These are phyloP conservation scores for Trichomonascaceae sp. DNA, from an alignment of 1,139 yeast species.

Conservation along the genomic window DNA sequence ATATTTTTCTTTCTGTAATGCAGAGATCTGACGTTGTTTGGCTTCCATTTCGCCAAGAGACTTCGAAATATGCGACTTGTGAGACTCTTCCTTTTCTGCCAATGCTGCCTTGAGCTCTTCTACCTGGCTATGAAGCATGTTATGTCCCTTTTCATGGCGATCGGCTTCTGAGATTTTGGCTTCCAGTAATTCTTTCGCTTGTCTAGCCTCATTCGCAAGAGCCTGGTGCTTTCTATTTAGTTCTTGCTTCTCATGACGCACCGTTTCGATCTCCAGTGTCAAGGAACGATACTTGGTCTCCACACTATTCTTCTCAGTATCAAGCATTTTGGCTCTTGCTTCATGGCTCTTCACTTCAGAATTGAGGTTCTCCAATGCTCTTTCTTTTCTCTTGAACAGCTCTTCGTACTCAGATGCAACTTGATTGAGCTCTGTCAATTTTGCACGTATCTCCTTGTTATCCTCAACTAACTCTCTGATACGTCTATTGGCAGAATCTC, in stretches of 20 bases:
- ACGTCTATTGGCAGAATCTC: constrained; percentile 36
- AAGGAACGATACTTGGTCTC: constrained; percentile 17
- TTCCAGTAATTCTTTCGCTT: constrained; percentile 25
- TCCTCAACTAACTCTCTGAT: constrained; percentile 44
- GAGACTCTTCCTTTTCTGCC: constrained; percentile 25
- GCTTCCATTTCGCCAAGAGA: constrained; percentile 23
- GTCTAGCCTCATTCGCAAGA: constrained; percentile 27
- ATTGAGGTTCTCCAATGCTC: constrained; percentile 31
- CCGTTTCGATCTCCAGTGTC: constrained; percentile 16
- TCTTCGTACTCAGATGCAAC: constrained; percentile 36
- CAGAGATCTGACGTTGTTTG: constrained; percentile 23
- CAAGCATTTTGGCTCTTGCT: constrained; percentile 17
- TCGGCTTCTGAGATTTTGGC: constrained; percentile 25
- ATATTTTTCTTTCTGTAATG: constrained; percentile 20
- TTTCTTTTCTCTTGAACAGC: constrained; percentile 27
- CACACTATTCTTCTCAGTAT: constrained; percentile 19
- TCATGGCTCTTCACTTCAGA: constrained; percentile 25
- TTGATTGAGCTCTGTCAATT: constrained; percentile 35
- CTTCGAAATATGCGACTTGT: constrained; percentile 20
- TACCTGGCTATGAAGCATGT: constrained; percentile 21
- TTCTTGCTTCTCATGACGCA: constrained; percentile 24
- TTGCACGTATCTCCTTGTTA: constrained; percentile 40
- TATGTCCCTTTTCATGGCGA: constrained; percentile 23
- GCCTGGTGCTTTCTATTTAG: constrained; percentile 24
- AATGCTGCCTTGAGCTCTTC: constrained; percentile 22